Evolutionary conservation across 768 basidiomycete species (phyloP).

Genomic region (Suillus decipiens): DNA sequence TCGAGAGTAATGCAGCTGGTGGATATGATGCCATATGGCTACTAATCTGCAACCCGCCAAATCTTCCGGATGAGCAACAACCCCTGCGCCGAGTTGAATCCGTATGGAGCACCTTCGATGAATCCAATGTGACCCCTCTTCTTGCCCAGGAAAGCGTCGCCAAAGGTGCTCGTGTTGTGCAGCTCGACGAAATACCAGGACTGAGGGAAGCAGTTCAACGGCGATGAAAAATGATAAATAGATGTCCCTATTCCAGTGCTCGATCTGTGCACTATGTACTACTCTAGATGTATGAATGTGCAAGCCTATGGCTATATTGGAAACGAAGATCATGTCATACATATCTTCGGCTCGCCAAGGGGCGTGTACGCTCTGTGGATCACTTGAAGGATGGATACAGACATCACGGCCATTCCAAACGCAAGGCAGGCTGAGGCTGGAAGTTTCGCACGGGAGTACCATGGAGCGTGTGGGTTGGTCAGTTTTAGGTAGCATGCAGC

Average conservation of each 20-base stretch:
- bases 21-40: slow-evolving; percentile 98
- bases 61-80: slow-evolving; percentile 39
- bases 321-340: slow-evolving; percentile 36
- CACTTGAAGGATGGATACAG: slow-evolving; percentile 75
- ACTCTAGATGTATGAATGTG: slow-evolving; percentile 23
- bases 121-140: slow-evolving; percentile 70
- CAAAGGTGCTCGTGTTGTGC: slow-evolving; percentile 66
- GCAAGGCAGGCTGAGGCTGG: slow-evolving; percentile 70
- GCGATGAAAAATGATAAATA: slow-evolving; percentile 15
- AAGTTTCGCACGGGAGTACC: slow-evolving; percentile 71
- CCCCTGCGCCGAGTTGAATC: slow-evolving; percentile 65
- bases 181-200: slow-evolving; percentile 56
- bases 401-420: slow-evolving; percentile 80
- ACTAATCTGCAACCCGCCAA: slow-evolving; percentile 67
- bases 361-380: slow-evolving; percentile 77
- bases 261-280: not conserved
- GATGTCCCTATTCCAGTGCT: not conserved
- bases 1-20: slow-evolving; percentile 62
- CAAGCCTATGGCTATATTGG: slow-evolving; percentile 8
- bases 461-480: slow-evolving; percentile 51
- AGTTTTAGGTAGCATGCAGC: slow-evolving; percentile 86
- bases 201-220: slow-evolving; percentile 42
- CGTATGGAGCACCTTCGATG: slow-evolving; percentile 65
- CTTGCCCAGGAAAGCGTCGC: slow-evolving; percentile 68
- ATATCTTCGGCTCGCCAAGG: slow-evolving; percentile 73